phyloP scores from a whole-genome alignment of 495 filamentous ascomycete species.

The Tuber borchii region DNA sequence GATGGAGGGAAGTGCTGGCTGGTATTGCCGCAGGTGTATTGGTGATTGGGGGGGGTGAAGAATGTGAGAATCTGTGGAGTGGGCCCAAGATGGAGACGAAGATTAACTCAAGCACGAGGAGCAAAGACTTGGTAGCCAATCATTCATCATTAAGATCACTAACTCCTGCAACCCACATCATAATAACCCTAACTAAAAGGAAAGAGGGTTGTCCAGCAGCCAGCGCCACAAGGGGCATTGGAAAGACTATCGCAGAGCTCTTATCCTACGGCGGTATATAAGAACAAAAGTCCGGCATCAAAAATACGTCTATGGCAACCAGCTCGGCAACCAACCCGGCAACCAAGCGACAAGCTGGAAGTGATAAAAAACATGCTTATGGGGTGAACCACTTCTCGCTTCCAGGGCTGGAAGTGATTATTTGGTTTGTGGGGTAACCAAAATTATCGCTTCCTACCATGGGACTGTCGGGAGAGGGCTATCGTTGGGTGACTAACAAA shows the following conservation, averaged over 20 bases:
- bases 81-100: not conserved
- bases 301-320: too few species aligned
- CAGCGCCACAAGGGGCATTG: conserved; percentile 63
- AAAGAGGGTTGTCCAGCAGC: conserved; percentile 55
- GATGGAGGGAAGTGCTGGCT: not conserved
- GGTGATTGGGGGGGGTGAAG: not conserved
- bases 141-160: not conserved
- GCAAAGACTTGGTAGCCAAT: not conserved
- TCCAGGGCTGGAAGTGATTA: too few species aligned
- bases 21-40: not conserved
- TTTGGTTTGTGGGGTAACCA: too few species aligned
- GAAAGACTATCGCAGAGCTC: conserved; percentile 52
- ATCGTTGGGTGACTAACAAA: too few species aligned
- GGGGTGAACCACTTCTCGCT: too few species aligned
- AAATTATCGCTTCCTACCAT: too few species aligned
- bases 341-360: too few species aligned
- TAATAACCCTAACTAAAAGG: conserved; percentile 41
- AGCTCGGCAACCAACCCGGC: too few species aligned
- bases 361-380: too few species aligned
- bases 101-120: not conserved
- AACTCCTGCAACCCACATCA: too few species aligned
- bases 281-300: too few species aligned
- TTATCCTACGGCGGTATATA: conserved; percentile 42
- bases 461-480: too few species aligned
- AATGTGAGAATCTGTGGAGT: not conserved